Percentiles rank a stretch among this genome's conserved stretches.
Evolutionary conservation across 2,329 filamentous ascomycete genomes (phyloP).

Genomic region (Harringtonia lauricola): DNA sequence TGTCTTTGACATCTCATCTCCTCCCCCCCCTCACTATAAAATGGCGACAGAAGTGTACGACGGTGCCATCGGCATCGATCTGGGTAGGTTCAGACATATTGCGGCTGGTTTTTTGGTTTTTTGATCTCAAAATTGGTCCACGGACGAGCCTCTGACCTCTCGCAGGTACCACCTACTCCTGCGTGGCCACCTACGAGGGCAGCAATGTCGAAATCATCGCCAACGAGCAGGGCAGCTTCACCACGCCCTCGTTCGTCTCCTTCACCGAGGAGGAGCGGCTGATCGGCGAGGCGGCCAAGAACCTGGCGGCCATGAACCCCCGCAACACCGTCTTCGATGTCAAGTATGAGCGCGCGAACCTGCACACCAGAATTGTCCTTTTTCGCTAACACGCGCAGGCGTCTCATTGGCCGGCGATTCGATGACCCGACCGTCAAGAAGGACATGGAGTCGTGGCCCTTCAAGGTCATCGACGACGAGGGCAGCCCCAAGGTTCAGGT

Average conservation of each 20-base stretch:
- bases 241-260: slow-evolving; percentile 96
- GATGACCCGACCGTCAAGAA: slow-evolving; percentile 97
- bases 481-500: slow-evolving; percentile 90
- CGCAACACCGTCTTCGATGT: slow-evolving; percentile 97
- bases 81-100: slow-evolving; percentile 54
- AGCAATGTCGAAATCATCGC: slow-evolving; percentile 99
- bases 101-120: neutral
- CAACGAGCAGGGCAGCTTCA: slow-evolving; percentile 99
- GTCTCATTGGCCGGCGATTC: slow-evolving; percentile 92
- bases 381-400: slow-evolving; percentile 42
- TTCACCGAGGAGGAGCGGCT: slow-evolving; percentile 98
- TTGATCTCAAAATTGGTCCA: slow-evolving; percentile 1
- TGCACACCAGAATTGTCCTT: slow-evolving; percentile 5
- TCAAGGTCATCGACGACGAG: slow-evolving; percentile 89
- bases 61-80: slow-evolving; percentile 99
- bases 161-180: slow-evolving; percentile 97
- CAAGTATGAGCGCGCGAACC: slow-evolving; percentile 55
- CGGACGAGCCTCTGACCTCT: neutral
- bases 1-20: slow-evolving; percentile 7
- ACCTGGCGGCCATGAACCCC: slow-evolving; percentile 99
- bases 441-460: slow-evolving; percentile 97
- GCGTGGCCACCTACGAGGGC: slow-evolving; percentile 98
- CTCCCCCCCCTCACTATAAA: slow-evolving; percentile 24
- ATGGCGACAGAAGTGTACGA: slow-evolving; percentile 99
- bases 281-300: slow-evolving; percentile 99